phyloP scores from a whole-genome alignment of 164 flowering plant genomes.

The Brasenia schreberi region DNA sequence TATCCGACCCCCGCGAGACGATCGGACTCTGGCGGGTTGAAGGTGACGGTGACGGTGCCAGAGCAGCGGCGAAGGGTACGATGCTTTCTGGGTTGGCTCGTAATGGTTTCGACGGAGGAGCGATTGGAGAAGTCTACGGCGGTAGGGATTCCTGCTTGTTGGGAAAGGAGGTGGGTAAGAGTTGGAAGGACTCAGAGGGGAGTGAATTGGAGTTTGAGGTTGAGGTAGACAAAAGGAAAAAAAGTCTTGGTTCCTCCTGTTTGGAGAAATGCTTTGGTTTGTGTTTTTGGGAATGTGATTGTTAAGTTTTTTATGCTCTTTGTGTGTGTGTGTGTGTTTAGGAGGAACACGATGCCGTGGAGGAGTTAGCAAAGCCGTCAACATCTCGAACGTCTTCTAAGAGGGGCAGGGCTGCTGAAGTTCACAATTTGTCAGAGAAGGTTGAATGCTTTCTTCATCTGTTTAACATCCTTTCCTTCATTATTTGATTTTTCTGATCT shows the following conservation, averaged over 20 bases:
- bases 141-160: neutral
- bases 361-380: constrained; percentile 19
- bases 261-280: neutral
- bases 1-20: neutral
- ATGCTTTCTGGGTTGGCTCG: neutral
- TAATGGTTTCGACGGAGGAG: neutral
- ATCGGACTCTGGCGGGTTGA: neutral
- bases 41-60: neutral
- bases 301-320: neutral
- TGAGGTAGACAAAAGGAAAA: neutral
- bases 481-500: neutral
- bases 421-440: constrained; percentile 86
- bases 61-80: neutral
- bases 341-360: constrained; percentile 36
- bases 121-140: neutral
- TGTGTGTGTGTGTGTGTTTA: constrained; percentile 3
- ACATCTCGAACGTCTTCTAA: constrained; percentile 41
- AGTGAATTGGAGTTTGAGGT: neutral
- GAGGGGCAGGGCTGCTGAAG: constrained; percentile 81
- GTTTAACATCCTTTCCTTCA: neutral
- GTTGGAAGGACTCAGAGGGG: neutral
- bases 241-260: neutral
- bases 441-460: constrained; percentile 12
- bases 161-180: neutral
- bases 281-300: neutral